These are phyloP conservation scores for Cytospora chrysosperma DNA, from an alignment of 2,329 filamentous ascomycete species.

Conservation along the genomic window DNA sequence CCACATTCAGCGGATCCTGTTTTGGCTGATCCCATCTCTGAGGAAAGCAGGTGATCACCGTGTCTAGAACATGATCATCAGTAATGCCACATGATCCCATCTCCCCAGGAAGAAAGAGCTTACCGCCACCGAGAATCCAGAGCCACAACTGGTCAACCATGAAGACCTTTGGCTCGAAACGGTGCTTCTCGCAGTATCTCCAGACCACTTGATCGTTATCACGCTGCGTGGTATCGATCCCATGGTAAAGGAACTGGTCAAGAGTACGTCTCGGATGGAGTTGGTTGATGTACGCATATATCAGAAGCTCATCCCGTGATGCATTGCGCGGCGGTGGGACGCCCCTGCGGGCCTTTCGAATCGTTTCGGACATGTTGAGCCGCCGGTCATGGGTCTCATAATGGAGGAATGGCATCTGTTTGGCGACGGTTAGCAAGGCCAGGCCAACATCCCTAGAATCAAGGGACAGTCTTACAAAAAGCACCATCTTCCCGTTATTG, in stretches of 20 bases:
- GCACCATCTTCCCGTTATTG: slow-evolving; percentile 32
- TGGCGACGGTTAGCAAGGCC: slow-evolving; percentile 24
- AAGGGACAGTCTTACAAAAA: slow-evolving; percentile 35
- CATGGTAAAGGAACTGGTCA: slow-evolving; percentile 66
- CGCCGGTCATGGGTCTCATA: slow-evolving; percentile 59
- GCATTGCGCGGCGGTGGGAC: slow-evolving; percentile 31
- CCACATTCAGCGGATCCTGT: slow-evolving; percentile 61
- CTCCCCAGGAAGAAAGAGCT: neutral
- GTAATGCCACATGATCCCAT: neutral
- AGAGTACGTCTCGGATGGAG: slow-evolving; percentile 62
- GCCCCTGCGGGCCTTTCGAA: slow-evolving; percentile 35
- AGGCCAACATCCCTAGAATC: slow-evolving; percentile 32
- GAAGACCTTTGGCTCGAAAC: slow-evolving; percentile 56
- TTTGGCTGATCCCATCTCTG: slow-evolving; percentile 59
- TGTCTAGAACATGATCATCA: slow-evolving; percentile 37
- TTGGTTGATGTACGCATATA: slow-evolving; percentile 48
- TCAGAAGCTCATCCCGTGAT: slow-evolving; percentile 44
- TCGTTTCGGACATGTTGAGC: slow-evolving; percentile 56
- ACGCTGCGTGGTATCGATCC: slow-evolving; percentile 58
- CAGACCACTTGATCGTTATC: slow-evolving; percentile 66
- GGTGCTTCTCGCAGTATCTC: slow-evolving; percentile 46
- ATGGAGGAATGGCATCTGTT: slow-evolving; percentile 63
- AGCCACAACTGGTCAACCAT: slow-evolving; percentile 72
- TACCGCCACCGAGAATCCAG: slow-evolving; percentile 53
- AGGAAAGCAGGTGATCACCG: slow-evolving; percentile 60